Base-by-base conservation (phyloP, 305 asterid genomes). In the Striga hermonthica region DNA sequence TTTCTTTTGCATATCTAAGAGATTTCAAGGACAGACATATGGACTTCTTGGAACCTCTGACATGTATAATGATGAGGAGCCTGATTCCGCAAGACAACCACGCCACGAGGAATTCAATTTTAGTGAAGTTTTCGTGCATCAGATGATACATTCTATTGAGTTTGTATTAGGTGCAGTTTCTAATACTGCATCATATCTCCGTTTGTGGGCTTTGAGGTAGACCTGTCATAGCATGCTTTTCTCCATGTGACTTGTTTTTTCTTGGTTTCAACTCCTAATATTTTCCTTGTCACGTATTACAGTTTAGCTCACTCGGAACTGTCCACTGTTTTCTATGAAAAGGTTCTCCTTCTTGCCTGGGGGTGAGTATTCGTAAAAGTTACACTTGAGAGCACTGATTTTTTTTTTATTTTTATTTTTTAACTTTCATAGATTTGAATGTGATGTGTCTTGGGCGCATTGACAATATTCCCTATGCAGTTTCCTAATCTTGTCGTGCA, bases 291-390 rank as follows among this genome's bases (percentile, higher is more conserved):
- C 37, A 22, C 31, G n/a, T 59, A 34, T 75, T 66, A 58, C 95
- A 93, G 99, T 77, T 85, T 93, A 91, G 99, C 99, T 41, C 96
- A 93, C 79, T 93, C 99, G 13, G 97, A 93, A 78, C 73, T 93
- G 67, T 93, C 97, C 7, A 93, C 99, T 9, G 99, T 93, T 61
- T 88, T 93, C 89, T 93, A 90, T 60, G 99, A 93, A 76, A 93
- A 85, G 74, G 95, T 93, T 72, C 92, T 93, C 52, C 95, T 90
- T 69, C 91, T 93, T 56, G 90, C 97, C 40, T 90, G 92, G 91
- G 96, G 99, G 99, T 93, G 84, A 80, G 96, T 55, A 68, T 69
- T 74, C 60, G 37, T 37, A 9, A 41, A 43, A 38, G 13, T 7
- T 52, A 35, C 10, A 13, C 31, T 10, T 4, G 8, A 8, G 13